A percentile compares a stretch with the other conserved stretches of the same genome.
phyloP scores from a whole-genome alignment of 2,329 filamentous ascomycete species.

The Fusarium nanum region DNA sequence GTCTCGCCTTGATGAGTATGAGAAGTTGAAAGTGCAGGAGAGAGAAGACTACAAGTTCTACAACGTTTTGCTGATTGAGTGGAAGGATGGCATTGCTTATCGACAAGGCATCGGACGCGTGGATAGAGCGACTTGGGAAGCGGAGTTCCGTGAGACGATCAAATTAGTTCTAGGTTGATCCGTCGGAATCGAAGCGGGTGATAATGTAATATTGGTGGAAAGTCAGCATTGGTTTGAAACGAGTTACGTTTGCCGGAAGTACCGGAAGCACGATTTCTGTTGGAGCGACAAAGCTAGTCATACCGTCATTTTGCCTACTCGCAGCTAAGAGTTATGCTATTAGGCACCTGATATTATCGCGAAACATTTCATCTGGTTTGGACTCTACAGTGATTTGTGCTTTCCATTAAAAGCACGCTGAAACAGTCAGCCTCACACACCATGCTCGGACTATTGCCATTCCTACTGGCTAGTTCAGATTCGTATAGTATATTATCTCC shows the following conservation, averaged over 20 bases:
- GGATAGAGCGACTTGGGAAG: not conserved
- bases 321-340: not conserved
- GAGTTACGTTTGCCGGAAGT: not conserved
- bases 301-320: not conserved
- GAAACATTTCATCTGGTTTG: not conserved
- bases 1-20: not conserved
- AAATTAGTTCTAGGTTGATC: not conserved
- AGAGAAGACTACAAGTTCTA: not conserved
- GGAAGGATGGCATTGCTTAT: not conserved
- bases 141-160: not conserved
- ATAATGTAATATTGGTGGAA: not conserved
- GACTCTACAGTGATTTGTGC: not conserved
- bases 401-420: not conserved
- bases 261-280: not conserved
- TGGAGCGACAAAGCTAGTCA: not conserved
- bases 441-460: not conserved
- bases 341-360: not conserved
- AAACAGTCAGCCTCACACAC: not conserved
- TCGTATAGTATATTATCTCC: not conserved
- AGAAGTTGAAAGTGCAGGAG: not conserved
- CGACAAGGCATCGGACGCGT: not conserved
- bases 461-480: not conserved
- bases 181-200: not conserved
- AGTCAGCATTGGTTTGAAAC: not conserved
- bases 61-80: not conserved